Base-by-base conservation (phyloP, 2,329 filamentous ascomycete species). In the Aurifilum marmelostoma region DNA sequence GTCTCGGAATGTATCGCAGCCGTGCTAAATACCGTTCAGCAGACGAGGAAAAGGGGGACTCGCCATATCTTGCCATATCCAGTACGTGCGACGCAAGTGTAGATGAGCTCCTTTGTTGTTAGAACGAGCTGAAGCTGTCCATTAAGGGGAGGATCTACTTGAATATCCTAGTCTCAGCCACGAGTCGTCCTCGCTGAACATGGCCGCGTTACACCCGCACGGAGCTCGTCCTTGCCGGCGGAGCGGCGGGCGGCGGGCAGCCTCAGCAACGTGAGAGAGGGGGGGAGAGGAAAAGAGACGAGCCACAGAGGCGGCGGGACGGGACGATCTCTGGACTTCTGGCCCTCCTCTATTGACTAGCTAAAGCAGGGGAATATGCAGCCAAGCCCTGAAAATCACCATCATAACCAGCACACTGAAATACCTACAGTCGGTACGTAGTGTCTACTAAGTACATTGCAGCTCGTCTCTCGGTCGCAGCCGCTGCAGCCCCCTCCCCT, bases 171-270 rank as follows among this genome's bases (percentile, higher is more conserved):
- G 66, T 66, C 66, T 63, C 63, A 68, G 65, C 63, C 65, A 54
- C 61, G 68, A 69, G 59, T 69, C 18, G 63, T 71, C 27, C 34
- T 63, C 27, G 43, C 66, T 43, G 65, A 62, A 50, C 21, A 59
- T 69, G 60, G 43, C 63, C 56, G 41, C 39, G 69, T 71, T 67
- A 64, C 69, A 71, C 63, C 54, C 60, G 69, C 66, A 67, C 69
- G 67, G 66, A 66, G 63, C 59, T 66, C 63, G 59, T 69, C 63
- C 52, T 67, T 67, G 47, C 66, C 68, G 62, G 61, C 37, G 50
- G 47, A 43, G 59, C 65, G 68, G 43, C 43, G 43, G 43, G 43
- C 18, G 43, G 43, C 43, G 43, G 43, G 43, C 18, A 21, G 43
- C 43, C 43, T 47, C n/a, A 11, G 18, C 18, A 47, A 47, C 21